phyloP scores from a whole-genome alignment of 2,329 filamentous ascomycete genomes.

The Geosmithia flava region DNA sequence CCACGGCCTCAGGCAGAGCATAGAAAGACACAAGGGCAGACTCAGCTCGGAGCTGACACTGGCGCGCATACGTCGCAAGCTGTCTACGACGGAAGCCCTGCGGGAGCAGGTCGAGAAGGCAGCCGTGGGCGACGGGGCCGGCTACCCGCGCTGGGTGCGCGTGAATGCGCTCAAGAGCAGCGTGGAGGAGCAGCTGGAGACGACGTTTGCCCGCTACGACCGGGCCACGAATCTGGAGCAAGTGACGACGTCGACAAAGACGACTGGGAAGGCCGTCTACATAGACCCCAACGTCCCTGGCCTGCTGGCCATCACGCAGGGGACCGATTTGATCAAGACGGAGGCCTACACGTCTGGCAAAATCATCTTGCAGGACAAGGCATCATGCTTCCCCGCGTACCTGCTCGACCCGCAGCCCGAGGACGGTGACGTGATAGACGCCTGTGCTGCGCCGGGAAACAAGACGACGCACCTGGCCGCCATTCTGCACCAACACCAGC shows the following conservation, averaged over 20 bases:
- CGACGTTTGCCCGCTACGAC: slow-evolving; percentile 57
- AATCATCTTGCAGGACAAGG: slow-evolving; percentile 91
- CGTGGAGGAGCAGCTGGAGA: slow-evolving; percentile 58
- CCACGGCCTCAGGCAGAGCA: slow-evolving; percentile 63
- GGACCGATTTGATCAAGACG: slow-evolving; percentile 59
- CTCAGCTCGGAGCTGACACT: slow-evolving; percentile 74
- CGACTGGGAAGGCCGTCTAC: slow-evolving; percentile 37
- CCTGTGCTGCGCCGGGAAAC: slow-evolving; percentile 89
- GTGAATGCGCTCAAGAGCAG: slow-evolving; percentile 69
- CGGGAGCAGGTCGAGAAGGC: slow-evolving; percentile 41
- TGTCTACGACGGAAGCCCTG: slow-evolving; percentile 55
- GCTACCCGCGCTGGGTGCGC: slow-evolving; percentile 82
- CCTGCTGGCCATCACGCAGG: slow-evolving; percentile 64
- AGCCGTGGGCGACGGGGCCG: slow-evolving; percentile 34
- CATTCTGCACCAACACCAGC: slow-evolving; percentile 40
- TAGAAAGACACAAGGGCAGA: slow-evolving; percentile 73
- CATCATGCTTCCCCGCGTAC: slow-evolving; percentile 92
- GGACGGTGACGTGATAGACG: slow-evolving; percentile 75
- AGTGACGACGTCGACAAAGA: slow-evolving; percentile 28
- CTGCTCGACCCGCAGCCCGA: slow-evolving; percentile 57
- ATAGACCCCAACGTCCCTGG: slow-evolving; percentile 77
- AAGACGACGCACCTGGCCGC: slow-evolving; percentile 92
- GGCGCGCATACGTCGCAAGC: slow-evolving; percentile 59
- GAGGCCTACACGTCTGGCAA: slow-evolving; percentile 62
- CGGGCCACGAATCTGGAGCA: slow-evolving; percentile 42